Conservation (phyloP, 495 filamentous ascomycete species). For the Collariella sp. region DNA sequence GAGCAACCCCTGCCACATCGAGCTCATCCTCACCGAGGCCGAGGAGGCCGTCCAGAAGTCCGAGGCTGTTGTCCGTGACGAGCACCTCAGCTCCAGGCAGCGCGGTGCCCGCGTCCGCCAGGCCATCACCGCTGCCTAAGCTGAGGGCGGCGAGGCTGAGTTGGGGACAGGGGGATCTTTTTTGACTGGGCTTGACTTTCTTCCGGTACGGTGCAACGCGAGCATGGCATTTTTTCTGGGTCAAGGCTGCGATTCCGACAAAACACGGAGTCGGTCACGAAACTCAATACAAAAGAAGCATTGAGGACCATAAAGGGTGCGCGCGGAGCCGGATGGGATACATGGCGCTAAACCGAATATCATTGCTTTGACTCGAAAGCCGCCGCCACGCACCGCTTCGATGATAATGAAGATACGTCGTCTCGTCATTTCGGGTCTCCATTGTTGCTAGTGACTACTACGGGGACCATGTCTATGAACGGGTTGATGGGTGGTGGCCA, state of each 20-base stretch:
- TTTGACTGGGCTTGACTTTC: constrained; percentile 33
- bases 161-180: constrained; percentile 21
- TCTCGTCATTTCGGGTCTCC: not conserved
- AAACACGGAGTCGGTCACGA: constrained; percentile 31
- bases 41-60: constrained; percentile 87
- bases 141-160: constrained; percentile 13
- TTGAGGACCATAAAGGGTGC: constrained; percentile 21
- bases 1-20: constrained; percentile 99
- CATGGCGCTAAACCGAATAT: constrained; percentile 17
- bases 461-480: not conserved
- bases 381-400: constrained; percentile 8
- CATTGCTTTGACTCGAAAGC: constrained; percentile 17
- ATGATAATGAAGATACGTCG: constrained; percentile 15
- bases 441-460: not conserved
- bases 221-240: constrained; percentile 34
- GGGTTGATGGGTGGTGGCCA: too few species aligned
- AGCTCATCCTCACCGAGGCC: constrained; percentile 96
- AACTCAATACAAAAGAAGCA: constrained; percentile 30
- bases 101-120: constrained; percentile 67
- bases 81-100: constrained; percentile 75
- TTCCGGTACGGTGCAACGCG: constrained; percentile 35
- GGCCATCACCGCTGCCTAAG: constrained; percentile 74
- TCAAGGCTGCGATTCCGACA: constrained; percentile 33
- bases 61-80: constrained; percentile 51
- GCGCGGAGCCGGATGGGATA: constrained; percentile 16